Base-by-base conservation (phyloP, 176 grass and related monocot genomes). In the Rhynchospora breviuscula region DNA sequence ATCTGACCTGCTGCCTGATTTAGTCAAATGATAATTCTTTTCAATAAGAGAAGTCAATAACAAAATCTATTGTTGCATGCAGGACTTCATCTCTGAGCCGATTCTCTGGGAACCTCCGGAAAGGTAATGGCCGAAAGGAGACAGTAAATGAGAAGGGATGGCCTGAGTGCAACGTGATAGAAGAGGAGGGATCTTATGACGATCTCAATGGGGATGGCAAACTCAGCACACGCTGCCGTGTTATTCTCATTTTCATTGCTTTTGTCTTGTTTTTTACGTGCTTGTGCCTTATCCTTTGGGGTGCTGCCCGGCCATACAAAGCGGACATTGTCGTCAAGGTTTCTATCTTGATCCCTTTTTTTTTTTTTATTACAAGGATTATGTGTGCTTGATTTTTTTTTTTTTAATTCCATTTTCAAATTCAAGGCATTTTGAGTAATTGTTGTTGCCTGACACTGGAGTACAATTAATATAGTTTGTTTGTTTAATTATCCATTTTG, bases 111-210 rank as follows among this genome's bases (percentile, higher is more conserved):
- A 88, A 85, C 76, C 88, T 95, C 25, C 86, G 88, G 35, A 87
- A 84, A 17, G 83, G 78, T 31, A 67, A 17, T 44, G 89, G 78
- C 14, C 81, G 84, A 26, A 77, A 77, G 73, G 91, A 88, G 69
- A 49, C 61, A 0, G 67, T 95, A 61, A 99, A 99, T 72, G 91
- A 95, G 21, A 99, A 99, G 81, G 96, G 93, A 0, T 99, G 96
- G 96, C 96, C 96, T 1, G 96, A 99, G 87, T 99, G 96, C 75
- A 92, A 88, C 70, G 96, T 99, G 80, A 99, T 99, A 67, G 84
- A 95, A 88, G 96, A 95, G 75, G 96, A 99, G 53, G 96, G 93
- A 0, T 49, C 87, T 2, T 99, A 99, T 56, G 91, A 95, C 46
- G 91, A 88, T 56, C 93, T 99, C 72, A 81, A 84, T 48, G 91